Percentiles rank a stretch among this genome's conserved stretches.
Evolutionary conservation across 192 early-diverging fungal species (phyloP).

Genomic region (Chytriomyces hyalinus): DNA sequence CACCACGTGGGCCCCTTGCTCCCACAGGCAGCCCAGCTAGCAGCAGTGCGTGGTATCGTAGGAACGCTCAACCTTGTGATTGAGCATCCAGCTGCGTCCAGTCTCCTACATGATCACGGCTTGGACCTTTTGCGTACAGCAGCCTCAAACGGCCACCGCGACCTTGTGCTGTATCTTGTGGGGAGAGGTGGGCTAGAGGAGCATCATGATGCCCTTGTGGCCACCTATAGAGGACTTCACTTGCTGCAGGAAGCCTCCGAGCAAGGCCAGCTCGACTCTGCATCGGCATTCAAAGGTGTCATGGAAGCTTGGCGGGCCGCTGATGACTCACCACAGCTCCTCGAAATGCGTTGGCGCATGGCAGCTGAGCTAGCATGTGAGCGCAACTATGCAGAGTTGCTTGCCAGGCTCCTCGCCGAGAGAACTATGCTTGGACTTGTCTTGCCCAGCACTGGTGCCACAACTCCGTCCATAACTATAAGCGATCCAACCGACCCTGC

Average conservation of each 20-base stretch:
- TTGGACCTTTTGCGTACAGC: conserved; percentile 7
- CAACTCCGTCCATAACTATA: too few species aligned
- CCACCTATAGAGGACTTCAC: conserved; percentile 26
- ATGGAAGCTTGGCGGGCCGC: conserved; percentile 14
- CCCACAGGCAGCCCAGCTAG: neutral
- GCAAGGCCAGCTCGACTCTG: conserved; percentile 3
- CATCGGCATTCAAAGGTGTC: neutral
- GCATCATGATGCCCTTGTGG: conserved; percentile 17
- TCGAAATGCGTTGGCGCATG: conserved; percentile 28
- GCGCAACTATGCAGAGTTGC: conserved; percentile 11
- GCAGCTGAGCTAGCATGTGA: conserved; percentile 21
- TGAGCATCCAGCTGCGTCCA: neutral
- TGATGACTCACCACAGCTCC: neutral
- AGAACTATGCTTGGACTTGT: too few species aligned
- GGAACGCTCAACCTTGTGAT: neutral
- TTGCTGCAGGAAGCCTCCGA: conserved; percentile 19
- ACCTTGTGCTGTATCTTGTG: conserved; percentile 22
- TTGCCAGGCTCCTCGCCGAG: neutral
- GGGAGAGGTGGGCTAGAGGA: conserved; percentile 15
- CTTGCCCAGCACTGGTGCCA: too few species aligned
- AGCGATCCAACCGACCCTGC: too few species aligned
- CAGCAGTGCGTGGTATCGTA: neutral
- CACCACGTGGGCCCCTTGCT: neutral
- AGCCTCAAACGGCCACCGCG: conserved; percentile 22
- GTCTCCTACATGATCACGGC: conserved; percentile 1